phyloP scores from a whole-genome alignment of 2,329 filamentous ascomycete species.

The Clarireedia hainanense region DNA sequence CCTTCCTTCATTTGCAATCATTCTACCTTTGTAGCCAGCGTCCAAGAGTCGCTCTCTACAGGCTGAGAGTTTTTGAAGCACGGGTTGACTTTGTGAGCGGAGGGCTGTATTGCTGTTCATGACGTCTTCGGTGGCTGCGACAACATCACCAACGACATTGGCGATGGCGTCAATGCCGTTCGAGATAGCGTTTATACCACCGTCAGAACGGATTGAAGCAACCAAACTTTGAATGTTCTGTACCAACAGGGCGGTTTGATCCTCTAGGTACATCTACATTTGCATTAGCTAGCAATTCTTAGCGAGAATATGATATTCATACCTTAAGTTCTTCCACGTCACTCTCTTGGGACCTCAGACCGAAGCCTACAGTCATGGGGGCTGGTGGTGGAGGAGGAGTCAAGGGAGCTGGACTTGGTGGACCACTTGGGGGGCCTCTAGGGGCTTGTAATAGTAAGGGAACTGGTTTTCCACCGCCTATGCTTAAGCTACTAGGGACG shows the following conservation, averaged over 20 bases:
- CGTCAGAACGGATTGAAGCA: constrained; percentile 58
- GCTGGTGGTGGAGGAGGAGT: constrained; percentile 11
- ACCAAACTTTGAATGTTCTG: constrained; percentile 79
- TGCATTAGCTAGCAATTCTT: constrained; percentile 16
- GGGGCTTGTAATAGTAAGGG: constrained; percentile 1
- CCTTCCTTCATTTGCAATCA: constrained; percentile 46
- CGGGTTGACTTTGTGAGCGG: constrained; percentile 40
- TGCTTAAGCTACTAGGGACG: constrained; percentile 17
- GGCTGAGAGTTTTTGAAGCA: constrained; percentile 49
- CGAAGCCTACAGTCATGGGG: constrained; percentile 34
- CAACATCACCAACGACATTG: constrained; percentile 61
- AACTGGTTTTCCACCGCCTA: constrained; percentile 22
- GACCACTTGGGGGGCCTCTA: constrained; percentile 3
- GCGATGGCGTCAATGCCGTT: constrained; percentile 65
- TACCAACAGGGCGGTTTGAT: constrained; percentile 71
- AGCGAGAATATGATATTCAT: constrained; percentile 13
- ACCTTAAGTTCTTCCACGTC: constrained; percentile 56
- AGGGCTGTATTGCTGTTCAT: constrained; percentile 46
- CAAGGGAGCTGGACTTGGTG: background rate
- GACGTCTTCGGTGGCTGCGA: constrained; percentile 54
- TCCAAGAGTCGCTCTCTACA: constrained; percentile 60
- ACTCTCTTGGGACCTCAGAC: constrained; percentile 34
- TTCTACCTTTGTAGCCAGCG: constrained; percentile 52
- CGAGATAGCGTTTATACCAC: constrained; percentile 55
- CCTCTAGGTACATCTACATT: constrained; percentile 65